Conservation (phyloP, 495 filamentous ascomycete genomes). For the Zalerion maritima region DNA sequence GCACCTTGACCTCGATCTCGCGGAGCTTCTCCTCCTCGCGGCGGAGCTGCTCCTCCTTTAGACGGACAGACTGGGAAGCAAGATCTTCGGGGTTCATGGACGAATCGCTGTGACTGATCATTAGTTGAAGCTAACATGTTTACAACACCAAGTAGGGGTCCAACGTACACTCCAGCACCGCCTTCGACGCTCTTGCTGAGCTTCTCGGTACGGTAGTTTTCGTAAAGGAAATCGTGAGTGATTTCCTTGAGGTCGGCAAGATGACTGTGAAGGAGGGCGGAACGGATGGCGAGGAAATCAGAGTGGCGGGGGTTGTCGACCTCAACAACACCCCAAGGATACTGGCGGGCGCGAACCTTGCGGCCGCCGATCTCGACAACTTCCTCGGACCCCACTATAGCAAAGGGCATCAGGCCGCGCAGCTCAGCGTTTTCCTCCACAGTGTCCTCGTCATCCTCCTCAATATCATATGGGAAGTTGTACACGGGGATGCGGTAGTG, state of each 20-base stretch:
- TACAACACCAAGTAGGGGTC: slow-evolving; percentile 2
- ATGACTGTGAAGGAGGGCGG: slow-evolving; percentile 91
- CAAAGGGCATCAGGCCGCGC: slow-evolving; percentile 93
- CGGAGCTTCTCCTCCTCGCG: slow-evolving; percentile 99
- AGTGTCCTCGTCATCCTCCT: slow-evolving; percentile 98
- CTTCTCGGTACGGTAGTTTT: slow-evolving; percentile 99
- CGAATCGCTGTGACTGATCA: slow-evolving; percentile 39
- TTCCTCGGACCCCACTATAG: slow-evolving; percentile 94
- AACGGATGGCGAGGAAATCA: slow-evolving; percentile 94
- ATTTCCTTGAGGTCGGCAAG: slow-evolving; percentile 97
- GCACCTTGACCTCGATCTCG: slow-evolving; percentile 97
- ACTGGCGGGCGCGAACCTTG: slow-evolving; percentile 86
- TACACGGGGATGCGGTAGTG: slow-evolving; percentile 99
- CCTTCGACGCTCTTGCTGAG: slow-evolving; percentile 97
- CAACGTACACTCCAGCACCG: slow-evolving; percentile 67
- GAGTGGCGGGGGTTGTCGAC: slow-evolving; percentile 98
- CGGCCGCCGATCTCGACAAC: slow-evolving; percentile 84
- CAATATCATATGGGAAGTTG: slow-evolving; percentile 99
- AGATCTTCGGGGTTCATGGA: slow-evolving; percentile 97
- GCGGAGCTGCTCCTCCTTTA: slow-evolving; percentile 98
- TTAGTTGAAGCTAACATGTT: slow-evolving; percentile 16
- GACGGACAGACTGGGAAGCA: slow-evolving; percentile 86
- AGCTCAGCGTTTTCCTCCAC: slow-evolving; percentile 98
- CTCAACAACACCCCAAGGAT: slow-evolving; percentile 97
- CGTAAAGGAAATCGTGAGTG: slow-evolving; percentile 98